Evolutionary conservation across 768 basidiomycete genomes (phyloP).

Genomic region (Boletellus emodensis): DNA sequence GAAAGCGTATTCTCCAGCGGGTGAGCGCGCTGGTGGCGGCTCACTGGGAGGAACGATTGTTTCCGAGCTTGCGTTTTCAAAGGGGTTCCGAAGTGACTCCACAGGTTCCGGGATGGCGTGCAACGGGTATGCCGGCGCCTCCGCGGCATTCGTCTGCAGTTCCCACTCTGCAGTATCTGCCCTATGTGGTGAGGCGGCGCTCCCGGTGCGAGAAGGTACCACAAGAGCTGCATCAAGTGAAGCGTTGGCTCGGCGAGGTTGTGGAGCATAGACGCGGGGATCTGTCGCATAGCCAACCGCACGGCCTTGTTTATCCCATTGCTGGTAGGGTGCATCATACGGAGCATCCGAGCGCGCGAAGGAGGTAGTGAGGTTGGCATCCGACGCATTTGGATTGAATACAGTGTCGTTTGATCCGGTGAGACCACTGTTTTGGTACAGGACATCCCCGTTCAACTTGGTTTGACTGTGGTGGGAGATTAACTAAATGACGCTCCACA

Average conservation of each 20-base stretch:
- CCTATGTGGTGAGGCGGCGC: slow-evolving; percentile 12
- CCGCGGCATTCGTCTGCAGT: slow-evolving; percentile 23
- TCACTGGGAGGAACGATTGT: slow-evolving; percentile 13
- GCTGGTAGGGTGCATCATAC: slow-evolving; percentile 38
- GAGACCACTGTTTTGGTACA: slow-evolving; percentile 29
- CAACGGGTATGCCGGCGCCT: slow-evolving; percentile 24
- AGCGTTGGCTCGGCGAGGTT: slow-evolving; percentile 35
- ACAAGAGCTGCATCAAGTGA: slow-evolving; percentile 15
- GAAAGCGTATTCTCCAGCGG: slow-evolving; percentile 24
- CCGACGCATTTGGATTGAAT: slow-evolving; percentile 37
- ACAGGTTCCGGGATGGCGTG: slow-evolving; percentile 15
- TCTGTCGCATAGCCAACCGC: slow-evolving; percentile 47
- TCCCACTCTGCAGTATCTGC: slow-evolving; percentile 32
- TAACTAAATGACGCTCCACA: neutral
- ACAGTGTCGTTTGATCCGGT: slow-evolving; percentile 30
- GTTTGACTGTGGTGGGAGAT: slow-evolving; percentile 42
- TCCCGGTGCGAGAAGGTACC: slow-evolving; percentile 11
- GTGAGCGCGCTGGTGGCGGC: slow-evolving; percentile 7
- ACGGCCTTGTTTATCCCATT: slow-evolving; percentile 49
- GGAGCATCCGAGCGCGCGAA: slow-evolving; percentile 28
- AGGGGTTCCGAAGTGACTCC: slow-evolving; percentile 24
- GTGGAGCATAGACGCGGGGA: slow-evolving; percentile 48
- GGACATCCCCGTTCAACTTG: slow-evolving; percentile 39
- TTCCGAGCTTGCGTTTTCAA: slow-evolving; percentile 20
- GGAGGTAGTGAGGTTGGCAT: slow-evolving; percentile 38